These are phyloP conservation scores for Torrubiella hemipterigena DNA, from an alignment of 2,329 filamentous ascomycete genomes.

Conservation along the genomic window DNA sequence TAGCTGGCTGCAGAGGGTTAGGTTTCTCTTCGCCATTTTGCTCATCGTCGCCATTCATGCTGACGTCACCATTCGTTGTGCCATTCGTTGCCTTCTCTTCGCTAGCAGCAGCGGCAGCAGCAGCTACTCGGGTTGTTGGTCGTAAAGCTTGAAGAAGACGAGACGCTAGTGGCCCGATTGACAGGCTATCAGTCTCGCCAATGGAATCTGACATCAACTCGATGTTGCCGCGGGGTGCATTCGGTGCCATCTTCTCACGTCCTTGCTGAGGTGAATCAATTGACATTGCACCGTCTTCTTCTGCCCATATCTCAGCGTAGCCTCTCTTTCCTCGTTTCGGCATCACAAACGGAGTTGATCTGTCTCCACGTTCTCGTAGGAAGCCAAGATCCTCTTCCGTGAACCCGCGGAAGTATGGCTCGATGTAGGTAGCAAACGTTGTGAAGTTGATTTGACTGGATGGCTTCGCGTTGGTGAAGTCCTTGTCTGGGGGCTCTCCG, in stretches of 20 bases:
- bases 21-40: constrained; percentile 24
- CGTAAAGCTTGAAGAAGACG: constrained; percentile 72
- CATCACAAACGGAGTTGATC: constrained; percentile 72
- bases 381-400: constrained; percentile 93
- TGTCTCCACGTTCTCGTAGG: constrained; percentile 78
- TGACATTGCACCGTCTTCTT: constrained; percentile 75
- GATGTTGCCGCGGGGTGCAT: constrained; percentile 73
- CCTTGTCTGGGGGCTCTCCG: constrained; percentile 81
- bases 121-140: constrained; percentile 61
- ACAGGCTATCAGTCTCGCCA: constrained; percentile 82
- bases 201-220: constrained; percentile 79
- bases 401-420: constrained; percentile 81
- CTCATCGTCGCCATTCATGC: constrained; percentile 40
- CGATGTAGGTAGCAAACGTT: constrained; percentile 85
- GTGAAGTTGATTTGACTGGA: constrained; percentile 87
- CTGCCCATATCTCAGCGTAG: constrained; percentile 86
- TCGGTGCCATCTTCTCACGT: constrained; percentile 58
- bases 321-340: constrained; percentile 73
- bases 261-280: constrained; percentile 53
- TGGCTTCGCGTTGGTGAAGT: constrained; percentile 90
- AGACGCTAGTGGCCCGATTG: constrained; percentile 73
- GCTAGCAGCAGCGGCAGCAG: no score
- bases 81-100: constrained; percentile 50
- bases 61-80: constrained; percentile 39
- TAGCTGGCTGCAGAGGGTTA: constrained; percentile 49